These are phyloP conservation scores for Debaryomyces castellii DNA, from an alignment of 805 yeast genomes.

Conservation along the genomic window DNA sequence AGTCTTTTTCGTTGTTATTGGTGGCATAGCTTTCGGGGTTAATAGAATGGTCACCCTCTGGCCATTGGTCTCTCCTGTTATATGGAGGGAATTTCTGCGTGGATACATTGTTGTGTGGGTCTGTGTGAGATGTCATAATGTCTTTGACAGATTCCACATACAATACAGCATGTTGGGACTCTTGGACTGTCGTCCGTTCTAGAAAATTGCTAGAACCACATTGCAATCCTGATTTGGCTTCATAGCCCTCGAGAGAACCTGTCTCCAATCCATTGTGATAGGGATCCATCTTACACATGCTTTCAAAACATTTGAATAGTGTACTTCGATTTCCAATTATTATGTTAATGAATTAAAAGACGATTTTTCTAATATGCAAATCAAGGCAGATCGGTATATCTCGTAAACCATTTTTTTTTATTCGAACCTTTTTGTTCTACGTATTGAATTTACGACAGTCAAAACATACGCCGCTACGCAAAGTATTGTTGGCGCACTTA, in stretches of 20 bases:
- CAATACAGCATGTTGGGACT: not conserved
- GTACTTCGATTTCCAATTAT: not conserved
- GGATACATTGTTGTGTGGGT: not conserved
- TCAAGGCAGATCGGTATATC: not conserved
- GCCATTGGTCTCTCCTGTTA: not conserved
- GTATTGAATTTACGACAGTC: not conserved
- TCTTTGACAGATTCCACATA: not conserved
- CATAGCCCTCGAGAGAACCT: not conserved
- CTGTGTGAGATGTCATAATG: not conserved
- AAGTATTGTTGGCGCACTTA: not conserved
- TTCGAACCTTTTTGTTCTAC: not conserved
- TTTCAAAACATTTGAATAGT: not conserved
- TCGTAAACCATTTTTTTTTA: not conserved
- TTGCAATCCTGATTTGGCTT: not conserved
- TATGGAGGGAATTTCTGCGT: not conserved
- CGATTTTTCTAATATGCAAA: not conserved
- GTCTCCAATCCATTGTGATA: not conserved
- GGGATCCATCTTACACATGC: not conserved
- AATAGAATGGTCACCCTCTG: not conserved
- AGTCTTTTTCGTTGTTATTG: not conserved
- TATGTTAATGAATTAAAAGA: not conserved
- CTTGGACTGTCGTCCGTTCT: not conserved
- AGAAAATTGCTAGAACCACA: not conserved
- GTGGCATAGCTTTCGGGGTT: not conserved
- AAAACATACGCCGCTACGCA: not conserved